These are phyloP conservation scores for Teratosphaeria zuluensis DNA, from an alignment of 2,329 filamentous ascomycete genomes.

Conservation along the genomic window DNA sequence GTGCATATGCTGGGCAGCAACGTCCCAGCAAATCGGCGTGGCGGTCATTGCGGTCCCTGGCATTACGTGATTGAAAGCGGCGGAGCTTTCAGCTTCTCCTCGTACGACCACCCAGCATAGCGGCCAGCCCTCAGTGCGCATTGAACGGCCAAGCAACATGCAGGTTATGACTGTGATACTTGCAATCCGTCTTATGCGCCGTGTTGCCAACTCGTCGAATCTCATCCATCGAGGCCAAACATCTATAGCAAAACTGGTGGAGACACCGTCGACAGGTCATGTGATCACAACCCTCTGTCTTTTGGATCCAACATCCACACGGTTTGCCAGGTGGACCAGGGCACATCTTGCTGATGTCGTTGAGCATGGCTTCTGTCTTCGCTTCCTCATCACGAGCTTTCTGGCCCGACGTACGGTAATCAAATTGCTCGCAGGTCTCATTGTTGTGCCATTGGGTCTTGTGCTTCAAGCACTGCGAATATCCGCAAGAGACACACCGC, in stretches of 20 bases:
- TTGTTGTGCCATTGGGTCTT: slow-evolving; percentile 28
- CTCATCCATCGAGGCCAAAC: slow-evolving; percentile 16
- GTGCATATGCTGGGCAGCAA: no score
- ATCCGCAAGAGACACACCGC: slow-evolving; percentile 27
- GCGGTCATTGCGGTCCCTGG: no score
- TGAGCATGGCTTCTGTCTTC: slow-evolving; percentile 21
- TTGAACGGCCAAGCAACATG: slow-evolving; percentile 23
- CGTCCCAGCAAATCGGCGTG: no score
- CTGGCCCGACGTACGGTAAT: slow-evolving; percentile 20
- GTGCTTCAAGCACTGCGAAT: slow-evolving; percentile 28
- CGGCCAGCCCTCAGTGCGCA: slow-evolving; percentile 9
- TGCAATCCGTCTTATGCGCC: slow-evolving; percentile 19
- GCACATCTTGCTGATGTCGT: slow-evolving; percentile 28
- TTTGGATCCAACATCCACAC: slow-evolving; percentile 32
- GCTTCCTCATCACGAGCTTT: slow-evolving; percentile 16
- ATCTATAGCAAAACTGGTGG: slow-evolving; percentile 33
- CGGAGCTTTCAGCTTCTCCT: no score
- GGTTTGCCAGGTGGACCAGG: slow-evolving; percentile 14
- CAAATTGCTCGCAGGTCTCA: slow-evolving; percentile 32
- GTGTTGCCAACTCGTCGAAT: slow-evolving; percentile 20
- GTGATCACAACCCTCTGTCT: slow-evolving; percentile 33
- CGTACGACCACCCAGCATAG: no score
- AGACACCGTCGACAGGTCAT: slow-evolving; percentile 28
- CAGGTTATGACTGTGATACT: slow-evolving; percentile 21
- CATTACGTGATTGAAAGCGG: no score